phyloP scores from a whole-genome alignment of 139 green algal species.

The Coccomyxa sp. region DNA sequence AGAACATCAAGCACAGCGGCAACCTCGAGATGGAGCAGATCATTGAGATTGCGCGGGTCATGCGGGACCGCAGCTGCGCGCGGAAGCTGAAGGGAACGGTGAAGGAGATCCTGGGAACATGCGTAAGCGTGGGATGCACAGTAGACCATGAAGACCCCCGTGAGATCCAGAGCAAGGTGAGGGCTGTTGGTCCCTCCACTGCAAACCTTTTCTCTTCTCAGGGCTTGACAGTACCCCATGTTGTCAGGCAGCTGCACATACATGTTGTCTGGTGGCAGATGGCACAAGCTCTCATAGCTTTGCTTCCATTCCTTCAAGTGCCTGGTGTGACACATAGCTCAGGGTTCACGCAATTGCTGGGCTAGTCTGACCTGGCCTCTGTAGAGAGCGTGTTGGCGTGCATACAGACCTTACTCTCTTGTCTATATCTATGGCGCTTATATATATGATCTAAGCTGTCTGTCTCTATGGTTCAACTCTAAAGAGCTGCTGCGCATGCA shows the following conservation, averaged over 20 bases:
- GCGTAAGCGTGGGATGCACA: constrained; percentile 94
- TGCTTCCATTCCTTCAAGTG: not conserved
- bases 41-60: constrained; percentile 93
- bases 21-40: constrained; percentile 95
- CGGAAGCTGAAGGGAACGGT: constrained; percentile 82
- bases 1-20: constrained; percentile 98
- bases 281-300: not conserved
- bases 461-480: not conserved
- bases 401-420: too few species aligned
- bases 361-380: too few species aligned
- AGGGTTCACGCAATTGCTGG: not conserved
- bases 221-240: not conserved
- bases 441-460: not conserved
- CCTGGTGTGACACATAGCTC: not conserved
- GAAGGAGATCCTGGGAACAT: constrained; percentile 99
- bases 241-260: not conserved
- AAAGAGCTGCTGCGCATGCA: not conserved
- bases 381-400: too few species aligned
- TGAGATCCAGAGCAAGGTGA: constrained; percentile 85
- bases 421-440: not conserved
- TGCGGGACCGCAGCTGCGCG: constrained; percentile 91
- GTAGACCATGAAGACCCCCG: constrained; percentile 92
- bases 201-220: not conserved
- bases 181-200: not conserved
- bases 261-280: not conserved